Conservation (phyloP, 1,284 basidiomycete genomes). For the Ustilago hordei region DNA sequence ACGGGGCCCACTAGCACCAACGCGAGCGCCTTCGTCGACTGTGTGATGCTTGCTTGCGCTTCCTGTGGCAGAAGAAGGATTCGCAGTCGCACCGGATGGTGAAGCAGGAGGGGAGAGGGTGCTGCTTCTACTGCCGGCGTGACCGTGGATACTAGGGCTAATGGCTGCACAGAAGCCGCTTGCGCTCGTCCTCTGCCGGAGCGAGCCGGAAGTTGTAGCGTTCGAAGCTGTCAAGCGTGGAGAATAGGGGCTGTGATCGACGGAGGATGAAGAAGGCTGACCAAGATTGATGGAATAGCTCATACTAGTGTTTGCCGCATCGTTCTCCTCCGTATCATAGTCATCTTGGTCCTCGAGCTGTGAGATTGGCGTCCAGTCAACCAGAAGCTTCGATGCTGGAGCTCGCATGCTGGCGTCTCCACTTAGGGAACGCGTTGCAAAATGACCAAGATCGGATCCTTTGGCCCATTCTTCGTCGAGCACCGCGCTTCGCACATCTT, state of each 20-base stretch:
- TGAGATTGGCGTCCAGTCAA: slow-evolving; percentile 38
- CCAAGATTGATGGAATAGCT: slow-evolving; percentile 12
- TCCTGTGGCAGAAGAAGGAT: neutral
- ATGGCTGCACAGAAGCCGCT: slow-evolving; percentile 5
- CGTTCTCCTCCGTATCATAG: slow-evolving; percentile 20
- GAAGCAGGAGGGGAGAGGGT: slow-evolving; percentile 27
- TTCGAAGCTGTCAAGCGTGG: slow-evolving; percentile 8
- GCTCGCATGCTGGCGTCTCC: slow-evolving; percentile 3
- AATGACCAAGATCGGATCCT: slow-evolving; percentile 24
- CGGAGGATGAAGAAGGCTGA: neutral
- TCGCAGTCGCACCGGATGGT: slow-evolving; percentile 1
- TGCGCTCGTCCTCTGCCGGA: slow-evolving; percentile 33
- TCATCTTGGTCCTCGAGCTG: slow-evolving; percentile 32
- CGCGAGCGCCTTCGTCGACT: slow-evolving; percentile 7
- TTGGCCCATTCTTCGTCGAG: slow-evolving; percentile 63
- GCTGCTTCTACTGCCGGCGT: slow-evolving; percentile 4
- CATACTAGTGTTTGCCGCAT: slow-evolving; percentile 8
- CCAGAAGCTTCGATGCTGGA: slow-evolving; percentile 12
- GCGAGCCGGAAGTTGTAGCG: slow-evolving; percentile 30
- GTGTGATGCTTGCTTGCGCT: slow-evolving; percentile 19
- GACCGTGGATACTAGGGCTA: neutral
- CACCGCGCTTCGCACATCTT: slow-evolving; percentile 60
- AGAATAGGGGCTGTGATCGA: slow-evolving; percentile 21
- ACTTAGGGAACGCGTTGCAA: slow-evolving; percentile 5
- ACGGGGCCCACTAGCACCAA: neutral